Percentiles rank a stretch among this genome's conserved stretches.
These are phyloP conservation scores for Scedosporium minutisporum DNA, from an alignment of 2,329 filamentous ascomycete genomes.

Conservation along the genomic window DNA sequence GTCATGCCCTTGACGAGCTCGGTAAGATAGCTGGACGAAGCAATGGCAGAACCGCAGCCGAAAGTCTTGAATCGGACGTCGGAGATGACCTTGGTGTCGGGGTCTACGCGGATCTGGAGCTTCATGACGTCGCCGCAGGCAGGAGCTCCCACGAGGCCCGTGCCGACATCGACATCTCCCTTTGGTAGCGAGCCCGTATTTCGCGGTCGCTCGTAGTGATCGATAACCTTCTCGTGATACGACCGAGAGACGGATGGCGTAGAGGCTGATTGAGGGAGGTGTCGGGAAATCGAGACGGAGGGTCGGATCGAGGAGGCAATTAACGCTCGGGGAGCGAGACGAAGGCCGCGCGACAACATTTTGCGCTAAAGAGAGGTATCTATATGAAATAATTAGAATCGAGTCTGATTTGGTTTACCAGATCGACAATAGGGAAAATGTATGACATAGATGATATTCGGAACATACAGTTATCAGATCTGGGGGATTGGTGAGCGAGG, in stretches of 20 bases:
- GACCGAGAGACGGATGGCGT: not conserved
- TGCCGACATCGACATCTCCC: slow-evolving; percentile 73
- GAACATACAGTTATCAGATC: not conserved
- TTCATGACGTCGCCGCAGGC: slow-evolving; percentile 92
- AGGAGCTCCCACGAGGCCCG: slow-evolving; percentile 80
- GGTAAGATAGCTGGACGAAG: slow-evolving; percentile 90
- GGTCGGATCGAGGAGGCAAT: slow-evolving; percentile 2
- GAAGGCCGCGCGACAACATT: slow-evolving; percentile 4
- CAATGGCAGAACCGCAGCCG: slow-evolving; percentile 89
- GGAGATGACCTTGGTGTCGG: slow-evolving; percentile 74
- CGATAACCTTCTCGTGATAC: slow-evolving; percentile 20
- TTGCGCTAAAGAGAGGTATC: not conserved
- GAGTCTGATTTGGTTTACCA: no score
- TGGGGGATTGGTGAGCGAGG: not conserved
- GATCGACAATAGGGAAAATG: not conserved
- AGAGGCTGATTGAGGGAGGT: not conserved
- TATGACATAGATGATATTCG: not conserved
- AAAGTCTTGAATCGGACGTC: slow-evolving; percentile 99
- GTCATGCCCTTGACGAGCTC: slow-evolving; percentile 93
- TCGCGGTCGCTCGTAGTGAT: slow-evolving; percentile 43
- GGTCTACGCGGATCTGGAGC: slow-evolving; percentile 71
- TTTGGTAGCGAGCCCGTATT: slow-evolving; percentile 56
- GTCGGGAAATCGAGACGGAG: not conserved
- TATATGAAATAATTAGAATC: not conserved
- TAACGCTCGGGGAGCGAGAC: slow-evolving; percentile 1